Conservation (phyloP, 805 yeast genomes). For the Osmozyma mogii region DNA sequence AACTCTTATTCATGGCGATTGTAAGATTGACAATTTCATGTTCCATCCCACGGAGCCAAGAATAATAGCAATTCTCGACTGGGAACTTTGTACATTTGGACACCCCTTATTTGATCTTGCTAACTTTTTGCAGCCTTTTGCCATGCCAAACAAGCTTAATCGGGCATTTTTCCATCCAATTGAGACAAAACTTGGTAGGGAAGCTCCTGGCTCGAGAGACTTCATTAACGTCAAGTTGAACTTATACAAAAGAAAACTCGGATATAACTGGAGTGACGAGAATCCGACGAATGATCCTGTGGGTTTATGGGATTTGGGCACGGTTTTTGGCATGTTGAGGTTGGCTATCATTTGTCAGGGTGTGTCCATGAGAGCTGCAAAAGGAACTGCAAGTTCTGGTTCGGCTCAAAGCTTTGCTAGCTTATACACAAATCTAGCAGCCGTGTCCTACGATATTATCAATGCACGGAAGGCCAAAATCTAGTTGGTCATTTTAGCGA, state of each 20-base stretch:
- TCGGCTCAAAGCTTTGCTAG: conserved; percentile 36
- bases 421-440: no score
- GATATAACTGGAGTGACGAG: conserved; percentile 21
- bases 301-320: conserved; percentile 44
- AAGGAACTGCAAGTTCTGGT: conserved; percentile 49
- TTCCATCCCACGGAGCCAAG: conserved; percentile 44
- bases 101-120: conserved; percentile 59
- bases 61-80: conserved; percentile 51
- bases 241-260: conserved; percentile 17
- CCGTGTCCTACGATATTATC: no score
- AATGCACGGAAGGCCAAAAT: no score
- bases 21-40: conserved; percentile 57
- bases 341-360: conserved; percentile 56
- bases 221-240: conserved; percentile 18
- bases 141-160: conserved; percentile 34
- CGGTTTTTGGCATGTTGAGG: conserved; percentile 47
- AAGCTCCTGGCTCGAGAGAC: conserved; percentile 17
- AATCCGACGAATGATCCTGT: conserved; percentile 36
- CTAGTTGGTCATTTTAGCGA: no score
- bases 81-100: conserved; percentile 62
- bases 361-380: conserved; percentile 44
- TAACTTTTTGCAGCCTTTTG: conserved; percentile 49
- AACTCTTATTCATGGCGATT: conserved; percentile 55
- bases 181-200: conserved; percentile 25
- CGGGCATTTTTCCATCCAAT: conserved; percentile 18